phyloP scores from a whole-genome alignment of 495 filamentous ascomycete genomes.

The Rhizodiscina lignyota region DNA sequence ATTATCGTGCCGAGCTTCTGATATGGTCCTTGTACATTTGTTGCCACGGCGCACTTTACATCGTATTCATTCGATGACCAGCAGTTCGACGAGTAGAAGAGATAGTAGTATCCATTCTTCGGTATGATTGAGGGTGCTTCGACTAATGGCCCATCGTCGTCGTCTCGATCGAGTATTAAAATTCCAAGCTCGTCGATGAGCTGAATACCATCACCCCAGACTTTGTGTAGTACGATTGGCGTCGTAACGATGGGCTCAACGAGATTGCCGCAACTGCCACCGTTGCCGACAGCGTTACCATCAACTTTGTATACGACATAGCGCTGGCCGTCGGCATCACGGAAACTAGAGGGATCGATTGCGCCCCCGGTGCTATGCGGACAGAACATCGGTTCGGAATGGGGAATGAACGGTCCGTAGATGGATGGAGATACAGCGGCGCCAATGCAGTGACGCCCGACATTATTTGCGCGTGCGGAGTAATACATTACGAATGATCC shows the following conservation, averaged over 20 bases:
- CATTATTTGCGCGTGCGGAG: not conserved
- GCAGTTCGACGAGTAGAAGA: too few species aligned
- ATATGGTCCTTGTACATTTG: too few species aligned
- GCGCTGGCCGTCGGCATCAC: constrained; percentile 15
- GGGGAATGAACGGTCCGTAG: not conserved
- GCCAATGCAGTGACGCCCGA: not conserved
- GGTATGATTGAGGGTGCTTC: constrained; percentile 9
- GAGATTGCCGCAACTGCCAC: constrained; percentile 7
- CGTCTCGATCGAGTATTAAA: constrained; percentile 8
- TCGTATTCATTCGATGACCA: too few species aligned
- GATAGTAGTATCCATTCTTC: too few species aligned
- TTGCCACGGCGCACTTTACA: too few species aligned
- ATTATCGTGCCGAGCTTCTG: not conserved
- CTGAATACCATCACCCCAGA: constrained; percentile 6
- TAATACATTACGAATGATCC: not conserved
- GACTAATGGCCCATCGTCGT: constrained; percentile 12
- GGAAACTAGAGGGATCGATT: constrained; percentile 23
- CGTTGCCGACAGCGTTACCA: constrained; percentile 5
- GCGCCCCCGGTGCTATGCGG: constrained; percentile 22
- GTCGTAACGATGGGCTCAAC: constrained; percentile 8
- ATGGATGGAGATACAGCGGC: not conserved
- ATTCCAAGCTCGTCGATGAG: too few species aligned
- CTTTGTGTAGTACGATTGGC: constrained; percentile 11
- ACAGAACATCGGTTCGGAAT: constrained; percentile 17
- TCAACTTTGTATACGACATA: constrained; percentile 22